These are phyloP conservation scores for Spergularia bocconei DNA, from an alignment of 148 eudicot species.

Conservation along the genomic window DNA sequence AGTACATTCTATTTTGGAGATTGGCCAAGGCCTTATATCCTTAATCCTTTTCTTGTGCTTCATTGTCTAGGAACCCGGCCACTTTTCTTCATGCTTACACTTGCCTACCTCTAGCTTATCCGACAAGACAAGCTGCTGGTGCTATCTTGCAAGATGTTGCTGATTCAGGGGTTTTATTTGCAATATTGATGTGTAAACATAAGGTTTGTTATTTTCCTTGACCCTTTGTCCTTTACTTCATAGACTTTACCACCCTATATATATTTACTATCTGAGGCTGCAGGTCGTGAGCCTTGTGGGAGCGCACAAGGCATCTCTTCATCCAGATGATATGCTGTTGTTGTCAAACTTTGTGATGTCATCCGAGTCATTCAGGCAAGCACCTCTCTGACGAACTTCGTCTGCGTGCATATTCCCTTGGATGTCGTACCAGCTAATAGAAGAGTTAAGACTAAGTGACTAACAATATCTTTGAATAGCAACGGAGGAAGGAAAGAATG, in stretches of 20 bases:
- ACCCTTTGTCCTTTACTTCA: neutral
- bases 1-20: neutral
- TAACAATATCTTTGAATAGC: neutral
- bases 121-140: constrained; percentile 92
- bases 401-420: neutral
- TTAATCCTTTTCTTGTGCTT: neutral
- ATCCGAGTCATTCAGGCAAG: constrained; percentile 90
- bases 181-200: constrained; percentile 88
- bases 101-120: constrained; percentile 93
- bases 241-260: neutral
- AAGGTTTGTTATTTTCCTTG: constrained; percentile 47
- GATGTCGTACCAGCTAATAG: constrained; percentile 6
- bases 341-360: constrained; percentile 93
- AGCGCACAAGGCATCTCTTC: constrained; percentile 89
- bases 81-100: constrained; percentile 98
- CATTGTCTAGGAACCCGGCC: constrained; percentile 79
- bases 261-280: constrained; percentile 28
- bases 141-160: constrained; percentile 91
- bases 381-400: constrained; percentile 6
- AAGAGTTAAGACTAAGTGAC: neutral
- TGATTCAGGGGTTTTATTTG: constrained; percentile 95
- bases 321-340: constrained; percentile 95
- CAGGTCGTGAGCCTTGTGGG: constrained; percentile 97
- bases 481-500: neutral
- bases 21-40: neutral